These are phyloP conservation scores for Trichomonascus vanleenenianus DNA, from an alignment of 805 yeast species.

Conservation along the genomic window DNA sequence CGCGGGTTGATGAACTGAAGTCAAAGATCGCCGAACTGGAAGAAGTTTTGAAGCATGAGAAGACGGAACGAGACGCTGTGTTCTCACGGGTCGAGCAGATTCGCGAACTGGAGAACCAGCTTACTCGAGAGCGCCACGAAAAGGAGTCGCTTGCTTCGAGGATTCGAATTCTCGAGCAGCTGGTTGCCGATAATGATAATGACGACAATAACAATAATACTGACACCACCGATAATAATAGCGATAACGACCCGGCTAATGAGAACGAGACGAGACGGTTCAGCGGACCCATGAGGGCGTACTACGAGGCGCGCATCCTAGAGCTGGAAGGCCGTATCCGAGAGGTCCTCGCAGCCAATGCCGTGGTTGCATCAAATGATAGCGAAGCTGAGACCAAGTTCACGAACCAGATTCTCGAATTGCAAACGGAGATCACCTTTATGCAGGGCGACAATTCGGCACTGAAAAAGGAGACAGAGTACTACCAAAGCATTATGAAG, in stretches of 20 bases:
- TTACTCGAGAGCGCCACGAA: conserved; percentile 15
- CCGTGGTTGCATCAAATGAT: background rate
- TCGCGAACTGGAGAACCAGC: conserved; percentile 14
- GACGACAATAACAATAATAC: background rate
- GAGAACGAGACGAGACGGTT: background rate
- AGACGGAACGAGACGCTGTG: conserved; percentile 17
- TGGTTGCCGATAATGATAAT: background rate
- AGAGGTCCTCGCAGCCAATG: conserved; percentile 5
- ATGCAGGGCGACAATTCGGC: conserved; percentile 15
- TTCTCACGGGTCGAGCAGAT: conserved; percentile 17
- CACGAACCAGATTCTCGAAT: conserved; percentile 6
- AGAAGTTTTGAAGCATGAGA: conserved; percentile 20
- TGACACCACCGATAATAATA: background rate
- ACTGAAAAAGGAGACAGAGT: conserved; percentile 13
- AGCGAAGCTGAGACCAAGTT: background rate
- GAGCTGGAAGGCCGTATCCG: conserved; percentile 11
- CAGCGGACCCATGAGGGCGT: background rate
- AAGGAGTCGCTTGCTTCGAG: conserved; percentile 6
- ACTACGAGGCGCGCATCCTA: conserved; percentile 4
- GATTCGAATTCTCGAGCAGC: background rate
- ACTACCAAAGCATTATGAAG: conserved; percentile 8
- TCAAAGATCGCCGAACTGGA: conserved; percentile 23
- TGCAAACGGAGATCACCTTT: conserved; percentile 18
- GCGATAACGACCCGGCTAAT: background rate
- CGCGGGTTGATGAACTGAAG: conserved; percentile 22